Evolutionary conservation across 2,329 filamentous ascomycete species (phyloP).

Genomic region (Aspergillus nomiae): DNA sequence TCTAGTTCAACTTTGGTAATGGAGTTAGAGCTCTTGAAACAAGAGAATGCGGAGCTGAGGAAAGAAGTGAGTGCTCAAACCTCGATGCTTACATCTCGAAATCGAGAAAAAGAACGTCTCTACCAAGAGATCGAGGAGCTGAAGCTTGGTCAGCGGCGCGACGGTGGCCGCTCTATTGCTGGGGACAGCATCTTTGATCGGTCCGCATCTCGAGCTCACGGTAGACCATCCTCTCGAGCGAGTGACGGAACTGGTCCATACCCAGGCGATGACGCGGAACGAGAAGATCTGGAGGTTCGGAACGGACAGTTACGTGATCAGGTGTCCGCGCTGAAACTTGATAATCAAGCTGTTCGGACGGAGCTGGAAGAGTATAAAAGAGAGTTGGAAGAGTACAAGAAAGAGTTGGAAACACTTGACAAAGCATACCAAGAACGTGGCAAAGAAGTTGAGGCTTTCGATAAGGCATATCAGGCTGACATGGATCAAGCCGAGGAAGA

Average conservation of each 20-base stretch:
- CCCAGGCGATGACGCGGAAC: conserved; percentile 70
- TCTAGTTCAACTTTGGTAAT: conserved; percentile 73
- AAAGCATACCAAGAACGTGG: background rate
- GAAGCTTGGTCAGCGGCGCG: conserved; percentile 81
- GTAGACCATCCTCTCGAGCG: conserved; percentile 71
- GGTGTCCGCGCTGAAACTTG: conserved; percentile 80
- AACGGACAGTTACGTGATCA: conserved; percentile 83
- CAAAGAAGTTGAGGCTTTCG: conserved; percentile 62
- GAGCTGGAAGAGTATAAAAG: conserved; percentile 78
- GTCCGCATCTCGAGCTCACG: conserved; percentile 82
- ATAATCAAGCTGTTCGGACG: conserved; percentile 84
- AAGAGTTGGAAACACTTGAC: background rate
- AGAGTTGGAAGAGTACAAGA: conserved; percentile 51
- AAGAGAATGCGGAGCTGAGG: conserved; percentile 89
- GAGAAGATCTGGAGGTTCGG: conserved; percentile 82
- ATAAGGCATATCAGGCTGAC: conserved; percentile 76
- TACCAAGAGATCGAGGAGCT: conserved; percentile 98
- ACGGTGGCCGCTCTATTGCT: conserved; percentile 59
- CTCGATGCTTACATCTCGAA: conserved; percentile 94
- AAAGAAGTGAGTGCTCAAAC: conserved; percentile 94
- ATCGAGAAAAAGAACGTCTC: conserved; percentile 89
- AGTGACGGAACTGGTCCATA: conserved; percentile 71
- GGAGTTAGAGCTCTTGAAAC: conserved; percentile 80
- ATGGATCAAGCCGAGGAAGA: conserved; percentile 79
- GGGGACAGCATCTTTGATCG: conserved; percentile 91